Evolutionary conservation across 345 rosid species (phyloP), one percentile per base, ranked within the genome.

Genomic region (Populus simonii): DNA sequence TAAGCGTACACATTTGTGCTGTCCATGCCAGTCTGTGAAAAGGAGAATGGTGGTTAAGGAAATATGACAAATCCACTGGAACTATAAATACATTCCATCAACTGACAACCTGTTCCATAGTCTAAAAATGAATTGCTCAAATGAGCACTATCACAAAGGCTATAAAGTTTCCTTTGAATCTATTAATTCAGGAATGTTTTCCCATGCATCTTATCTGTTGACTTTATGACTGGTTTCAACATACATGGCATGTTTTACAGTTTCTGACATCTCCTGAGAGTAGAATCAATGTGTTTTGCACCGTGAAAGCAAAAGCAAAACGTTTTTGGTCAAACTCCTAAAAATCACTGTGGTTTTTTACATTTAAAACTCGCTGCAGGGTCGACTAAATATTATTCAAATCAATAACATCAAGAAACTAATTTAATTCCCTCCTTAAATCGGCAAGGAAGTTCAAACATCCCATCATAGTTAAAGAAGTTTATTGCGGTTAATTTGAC

Each of bases 1-100:
- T 95, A 95, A 72, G 99, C 98, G 70, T 93, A 95, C 33, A 93
- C 22, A 80, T 95, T 93, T 38, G 98, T 95, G 81, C 98, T 95
- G 90, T 95, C 99, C 98, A 95, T 95, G 76, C 89, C 98, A 75
- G 99, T 95, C 98, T 93, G 91, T 86, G 83, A 35, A 81, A 51
- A 63, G 4, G 1, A 41, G 36, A 73, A 73, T 9, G 31, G 18
- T 13, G 18, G 63, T 74, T 33, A 68, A 20, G 43, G 69, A 55
- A 23, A 38, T 2, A 18, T 65, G 55, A 43, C 8, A 11, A 17
- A 66, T 62, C 39, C 8, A 66, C 35, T 29, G 71, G 29, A 71
- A 45, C 33, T 13, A 45, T 3, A 61, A 45, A 9, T 6, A n/a
- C 15, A 70, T 62, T 8, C 53, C 23, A 29, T 29, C 39, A 66